Conservation (phyloP, 2,329 filamentous ascomycete species). For the Sarocladium kiliense region DNA sequence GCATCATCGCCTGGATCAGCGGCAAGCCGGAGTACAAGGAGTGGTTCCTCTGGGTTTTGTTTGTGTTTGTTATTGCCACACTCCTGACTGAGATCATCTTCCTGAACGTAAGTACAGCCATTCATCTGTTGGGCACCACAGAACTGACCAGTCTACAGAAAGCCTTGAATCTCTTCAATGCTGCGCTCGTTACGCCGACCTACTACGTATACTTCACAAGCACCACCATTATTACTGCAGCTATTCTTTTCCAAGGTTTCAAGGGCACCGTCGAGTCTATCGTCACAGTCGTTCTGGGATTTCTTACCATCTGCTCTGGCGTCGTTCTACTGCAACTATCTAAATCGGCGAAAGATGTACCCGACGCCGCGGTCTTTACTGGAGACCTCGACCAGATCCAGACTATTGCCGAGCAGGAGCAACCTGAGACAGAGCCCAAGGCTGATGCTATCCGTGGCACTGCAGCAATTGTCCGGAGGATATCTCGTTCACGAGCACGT, state of each 20-base stretch:
- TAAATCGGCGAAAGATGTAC: conserved; percentile 96
- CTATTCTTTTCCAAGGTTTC: conserved; percentile 89
- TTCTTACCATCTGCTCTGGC: conserved; percentile 87
- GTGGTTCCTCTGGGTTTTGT: conserved; percentile 90
- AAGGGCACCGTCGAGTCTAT: conserved; percentile 79
- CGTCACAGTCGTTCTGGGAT: conserved; percentile 85
- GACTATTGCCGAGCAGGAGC: conserved; percentile 89
- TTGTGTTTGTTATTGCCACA: conserved; percentile 87
- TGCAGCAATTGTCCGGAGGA: conserved; percentile 77
- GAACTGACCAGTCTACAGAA: conserved; percentile 59
- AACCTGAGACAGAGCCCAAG: conserved; percentile 93
- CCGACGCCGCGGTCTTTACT: conserved; percentile 84
- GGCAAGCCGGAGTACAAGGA: conserved; percentile 89
- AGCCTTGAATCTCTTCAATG: conserved; percentile 96
- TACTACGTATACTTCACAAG: conserved; percentile 99
- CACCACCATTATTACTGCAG: conserved; percentile 89
- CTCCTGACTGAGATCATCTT: conserved; percentile 91
- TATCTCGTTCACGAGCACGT: conserved; percentile 70
- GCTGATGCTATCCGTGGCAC: conserved; percentile 92
- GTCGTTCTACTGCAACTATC: conserved; percentile 93
- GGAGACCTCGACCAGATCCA: conserved; percentile 93
- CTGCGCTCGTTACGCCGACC: conserved; percentile 91
- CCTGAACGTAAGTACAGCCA: conserved; percentile 68
- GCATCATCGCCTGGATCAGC: conserved; percentile 59
- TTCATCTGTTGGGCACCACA: background rate